phyloP scores from a whole-genome alignment of 495 filamentous ascomycete genomes.

The Hyphodiscus hymeniophilus region DNA sequence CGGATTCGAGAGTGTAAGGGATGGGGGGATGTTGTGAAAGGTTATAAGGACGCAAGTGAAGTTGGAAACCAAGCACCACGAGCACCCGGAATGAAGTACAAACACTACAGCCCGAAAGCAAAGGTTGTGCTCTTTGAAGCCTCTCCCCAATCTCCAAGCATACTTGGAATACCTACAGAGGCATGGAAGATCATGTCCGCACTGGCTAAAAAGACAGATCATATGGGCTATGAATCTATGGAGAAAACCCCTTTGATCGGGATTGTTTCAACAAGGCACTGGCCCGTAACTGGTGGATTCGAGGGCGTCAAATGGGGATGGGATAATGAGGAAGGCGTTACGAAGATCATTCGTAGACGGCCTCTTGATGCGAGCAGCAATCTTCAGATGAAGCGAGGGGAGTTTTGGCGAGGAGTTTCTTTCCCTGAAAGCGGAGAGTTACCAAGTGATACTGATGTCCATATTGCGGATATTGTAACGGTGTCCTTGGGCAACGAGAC shows the following conservation, averaged over 20 bases:
- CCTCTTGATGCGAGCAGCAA: slow-evolving; percentile 12
- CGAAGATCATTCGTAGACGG: slow-evolving; percentile 2
- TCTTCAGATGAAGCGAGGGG: slow-evolving; percentile 25
- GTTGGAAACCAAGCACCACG: slow-evolving; percentile 50
- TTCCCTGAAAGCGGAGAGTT: slow-evolving; percentile 4
- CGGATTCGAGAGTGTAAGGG: slow-evolving; percentile 63
- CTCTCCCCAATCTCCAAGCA: neutral
- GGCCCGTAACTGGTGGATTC: slow-evolving; percentile 24
- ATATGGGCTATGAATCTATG: slow-evolving; percentile 21
- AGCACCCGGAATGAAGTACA: slow-evolving; percentile 98
- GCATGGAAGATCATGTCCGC: slow-evolving; percentile 3
- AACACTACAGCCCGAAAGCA: slow-evolving; percentile 91
- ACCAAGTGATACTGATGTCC: slow-evolving; percentile 2
- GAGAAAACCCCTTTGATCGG: slow-evolving; percentile 36
- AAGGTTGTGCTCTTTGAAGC: slow-evolving; percentile 74
- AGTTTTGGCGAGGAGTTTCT: slow-evolving; percentile 18
- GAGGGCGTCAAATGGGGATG: too few species aligned
- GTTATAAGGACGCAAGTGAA: slow-evolving; percentile 62
- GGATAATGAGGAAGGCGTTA: neutral
- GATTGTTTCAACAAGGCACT: slow-evolving; percentile 38
- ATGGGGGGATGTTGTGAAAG: slow-evolving; percentile 70
- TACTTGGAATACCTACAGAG: slow-evolving; percentile 2
- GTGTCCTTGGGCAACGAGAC: slow-evolving; percentile 59
- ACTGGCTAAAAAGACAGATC: neutral
- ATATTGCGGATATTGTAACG: slow-evolving; percentile 38